Evolutionary conservation across 1,284 basidiomycete genomes (phyloP).

Genomic region (Phlebopus sp.): DNA sequence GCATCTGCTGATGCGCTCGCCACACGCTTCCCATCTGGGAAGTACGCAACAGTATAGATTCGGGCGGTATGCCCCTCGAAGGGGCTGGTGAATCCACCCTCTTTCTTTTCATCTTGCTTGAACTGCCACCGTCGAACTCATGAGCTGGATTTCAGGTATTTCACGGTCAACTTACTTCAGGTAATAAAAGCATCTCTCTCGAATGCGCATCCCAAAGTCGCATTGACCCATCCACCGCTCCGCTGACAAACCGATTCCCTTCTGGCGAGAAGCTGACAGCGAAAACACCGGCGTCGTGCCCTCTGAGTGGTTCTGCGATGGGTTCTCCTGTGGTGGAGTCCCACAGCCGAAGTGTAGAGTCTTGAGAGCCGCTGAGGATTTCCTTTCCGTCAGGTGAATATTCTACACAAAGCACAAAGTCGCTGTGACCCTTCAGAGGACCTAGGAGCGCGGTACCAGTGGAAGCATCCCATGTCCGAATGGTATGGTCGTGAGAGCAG

Average conservation of each 20-base stretch:
- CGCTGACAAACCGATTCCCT: not conserved
- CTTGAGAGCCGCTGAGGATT: conserved; percentile 4
- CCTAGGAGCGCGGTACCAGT: not conserved
- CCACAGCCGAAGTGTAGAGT: conserved; percentile 13
- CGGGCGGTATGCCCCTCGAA: not conserved
- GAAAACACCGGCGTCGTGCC: not conserved
- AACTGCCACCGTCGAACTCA: no score
- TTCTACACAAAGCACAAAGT: not conserved
- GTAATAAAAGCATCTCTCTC: no score
- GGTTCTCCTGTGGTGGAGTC: not conserved
- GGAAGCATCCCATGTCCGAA: conserved; percentile 61
- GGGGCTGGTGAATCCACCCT: not conserved
- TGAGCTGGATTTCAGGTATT: no score
- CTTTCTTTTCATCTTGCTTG: no score
- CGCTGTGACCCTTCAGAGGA: conserved; percentile 3
- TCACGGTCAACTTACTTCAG: no score
- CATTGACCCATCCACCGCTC: not conserved
- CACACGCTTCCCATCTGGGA: not conserved
- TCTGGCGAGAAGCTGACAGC: conserved; percentile 4
- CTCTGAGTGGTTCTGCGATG: not conserved
- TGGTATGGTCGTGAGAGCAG: conserved; percentile 58
- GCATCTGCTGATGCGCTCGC: not conserved
- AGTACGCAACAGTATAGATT: not conserved
- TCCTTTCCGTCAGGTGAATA: conserved; percentile 12
- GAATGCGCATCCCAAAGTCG: no score